Evolutionary conservation across 1,284 basidiomycete species (phyloP), one percentile per base, ranked within the genome.

Genomic region (Tranzscheliella williamsii): DNA sequence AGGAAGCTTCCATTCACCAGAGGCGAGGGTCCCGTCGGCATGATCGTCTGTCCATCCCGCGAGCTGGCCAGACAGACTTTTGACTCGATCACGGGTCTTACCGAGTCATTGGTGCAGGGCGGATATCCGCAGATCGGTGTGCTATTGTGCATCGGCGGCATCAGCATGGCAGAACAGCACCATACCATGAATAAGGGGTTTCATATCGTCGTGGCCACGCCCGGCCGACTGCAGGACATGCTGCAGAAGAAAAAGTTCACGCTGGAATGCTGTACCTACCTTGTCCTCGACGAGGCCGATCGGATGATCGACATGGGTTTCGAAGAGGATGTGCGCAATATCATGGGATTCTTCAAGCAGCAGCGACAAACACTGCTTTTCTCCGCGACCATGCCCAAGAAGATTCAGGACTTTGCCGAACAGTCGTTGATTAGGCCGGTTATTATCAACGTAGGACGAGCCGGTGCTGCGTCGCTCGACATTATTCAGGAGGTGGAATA

Each of bases 231-330:
- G 29, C 80, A 81, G 43, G 80, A 81, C 50, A 77, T 81, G 76
- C 81, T 98, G 54, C 91, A 94, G 79, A 96, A 95, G 82, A 88
- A 86, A 75, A 84, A 87, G 62, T 89, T 98, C 71, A 90, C 87
- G 2, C 87, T 97, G 66, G 88, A 91, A 52, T 88, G 87, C 66
- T 79, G 78, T 73, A 83, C 81, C 64, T 97, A 87, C 78, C 81
- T 98, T 4, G 97, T 93, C 76, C 91, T 99, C 86, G 95, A 99
- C 80, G 95, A 99, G 80, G 95, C 95, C 1, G 95, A 98, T 80
- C 83, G 95, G 41, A 98, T 99, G 95, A 94, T 99, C 62, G 95
- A 98, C 74, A 84, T 97, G 78, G 95, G 94, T 0, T 99, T 99
- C 71, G 95, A 98, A 79, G 95, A 98, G 48, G 94, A 98, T 72